A percentile compares a stretch with the other conserved stretches of the same genome.
phyloP scores from a whole-genome alignment of 1,284 basidiomycete genomes.

The Stygiomarasmius scandens region DNA sequence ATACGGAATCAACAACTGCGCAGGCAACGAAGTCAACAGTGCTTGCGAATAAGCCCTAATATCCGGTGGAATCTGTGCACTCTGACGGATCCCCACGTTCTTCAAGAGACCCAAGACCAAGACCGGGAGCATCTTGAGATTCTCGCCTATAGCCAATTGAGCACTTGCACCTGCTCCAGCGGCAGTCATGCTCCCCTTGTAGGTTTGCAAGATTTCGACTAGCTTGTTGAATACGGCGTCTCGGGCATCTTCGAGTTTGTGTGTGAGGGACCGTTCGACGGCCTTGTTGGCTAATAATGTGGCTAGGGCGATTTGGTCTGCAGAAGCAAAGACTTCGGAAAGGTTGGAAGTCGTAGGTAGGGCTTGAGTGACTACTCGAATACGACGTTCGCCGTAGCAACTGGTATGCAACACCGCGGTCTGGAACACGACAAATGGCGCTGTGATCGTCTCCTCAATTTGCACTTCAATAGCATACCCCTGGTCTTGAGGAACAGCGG shows the following conservation, averaged over 20 bases:
- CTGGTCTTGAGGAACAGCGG: slow-evolving; percentile 95
- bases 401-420: slow-evolving; percentile 96
- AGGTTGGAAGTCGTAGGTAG: slow-evolving; percentile 92
- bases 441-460: slow-evolving; percentile 93
- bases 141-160: slow-evolving; percentile 91
- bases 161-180: slow-evolving; percentile 91
- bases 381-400: slow-evolving; percentile 94
- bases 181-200: slow-evolving; percentile 97
- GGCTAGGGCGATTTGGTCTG: slow-evolving; percentile 91
- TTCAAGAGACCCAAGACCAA: slow-evolving; percentile 90
- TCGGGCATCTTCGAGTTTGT: slow-evolving; percentile 92
- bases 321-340: slow-evolving; percentile 93
- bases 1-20: slow-evolving; percentile 91
- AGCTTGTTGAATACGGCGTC: slow-evolving; percentile 91
- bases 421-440: slow-evolving; percentile 95
- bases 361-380: slow-evolving; percentile 93
- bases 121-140: slow-evolving; percentile 93
- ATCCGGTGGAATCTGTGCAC: slow-evolving; percentile 95
- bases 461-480: slow-evolving; percentile 97
- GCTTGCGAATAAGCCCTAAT: slow-evolving; percentile 95
- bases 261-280: slow-evolving; percentile 88
- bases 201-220: slow-evolving; percentile 88
- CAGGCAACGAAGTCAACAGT: slow-evolving; percentile 88
- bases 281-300: slow-evolving; percentile 96
- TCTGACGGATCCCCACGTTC: slow-evolving; percentile 95